Conservation (phyloP, 139 green algal genomes). For the Tetraselmis chui region DNA sequence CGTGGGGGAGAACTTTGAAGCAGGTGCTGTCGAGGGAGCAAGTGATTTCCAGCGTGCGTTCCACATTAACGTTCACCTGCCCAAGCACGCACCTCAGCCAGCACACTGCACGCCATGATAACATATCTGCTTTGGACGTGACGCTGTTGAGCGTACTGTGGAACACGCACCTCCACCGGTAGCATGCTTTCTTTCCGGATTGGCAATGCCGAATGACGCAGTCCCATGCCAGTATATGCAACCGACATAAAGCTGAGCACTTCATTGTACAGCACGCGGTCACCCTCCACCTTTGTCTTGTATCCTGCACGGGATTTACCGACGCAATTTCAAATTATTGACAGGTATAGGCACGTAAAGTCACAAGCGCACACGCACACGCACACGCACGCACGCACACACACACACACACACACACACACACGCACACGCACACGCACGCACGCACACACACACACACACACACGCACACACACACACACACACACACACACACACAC, state of each 20-base stretch:
- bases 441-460: no score
- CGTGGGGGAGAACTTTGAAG: conserved; percentile 22
- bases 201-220: conserved; percentile 9
- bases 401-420: no score
- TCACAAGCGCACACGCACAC: no score
- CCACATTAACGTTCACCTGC: not conserved
- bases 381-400: no score
- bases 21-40: conserved; percentile 16
- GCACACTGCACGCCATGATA: no score
- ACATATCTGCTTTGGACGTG: no score
- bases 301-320: not conserved
- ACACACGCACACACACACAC: no score
- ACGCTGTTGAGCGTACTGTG: no score
- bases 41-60: conserved; percentile 15
- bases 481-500: no score
- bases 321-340: not conserved
- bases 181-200: conserved; percentile 18
- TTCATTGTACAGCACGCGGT: conserved; percentile 14
- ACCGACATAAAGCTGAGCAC: conserved; percentile 15
- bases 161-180: conserved; percentile 13
- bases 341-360: no score
- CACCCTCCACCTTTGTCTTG: conserved; percentile 27
- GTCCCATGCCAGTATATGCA: conserved; percentile 18
- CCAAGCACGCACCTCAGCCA: not conserved
- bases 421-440: no score